A percentile compares a stretch with the other conserved stretches of the same genome.
These are phyloP conservation scores for Starmerella sirachaensis DNA, from an alignment of 805 yeast genomes.

Conservation along the genomic window DNA sequence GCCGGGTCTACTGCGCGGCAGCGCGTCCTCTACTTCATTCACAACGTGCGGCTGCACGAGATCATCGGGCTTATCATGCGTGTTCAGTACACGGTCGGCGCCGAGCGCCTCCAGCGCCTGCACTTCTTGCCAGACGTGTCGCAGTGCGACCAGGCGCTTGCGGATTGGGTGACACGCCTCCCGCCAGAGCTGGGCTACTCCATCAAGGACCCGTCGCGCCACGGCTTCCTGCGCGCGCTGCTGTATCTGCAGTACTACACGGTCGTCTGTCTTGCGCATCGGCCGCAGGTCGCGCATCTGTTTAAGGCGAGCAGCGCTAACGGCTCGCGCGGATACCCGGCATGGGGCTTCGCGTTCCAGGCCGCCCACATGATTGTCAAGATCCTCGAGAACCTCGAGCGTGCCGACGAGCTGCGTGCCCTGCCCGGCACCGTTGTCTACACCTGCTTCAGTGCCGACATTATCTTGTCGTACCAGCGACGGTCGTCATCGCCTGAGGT, in stretches of 20 bases:
- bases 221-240: constrained; percentile 45
- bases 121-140: constrained; percentile 40
- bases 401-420: constrained; percentile 38
- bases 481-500: constrained; percentile 31
- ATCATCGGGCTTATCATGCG: constrained; percentile 56
- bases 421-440: constrained; percentile 52
- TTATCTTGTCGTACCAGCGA: constrained; percentile 62
- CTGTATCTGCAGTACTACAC: constrained; percentile 62
- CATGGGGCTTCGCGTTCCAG: constrained; percentile 74
- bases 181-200: constrained; percentile 53
- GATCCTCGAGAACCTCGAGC: constrained; percentile 45
- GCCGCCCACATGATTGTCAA: constrained; percentile 66
- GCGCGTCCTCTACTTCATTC: constrained; percentile 39
- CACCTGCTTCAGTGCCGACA: constrained; percentile 49
- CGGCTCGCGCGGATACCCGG: constrained; percentile 37
- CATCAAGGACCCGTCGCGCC: constrained; percentile 37
- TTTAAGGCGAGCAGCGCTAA: constrained; percentile 8
- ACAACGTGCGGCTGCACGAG: constrained; percentile 53
- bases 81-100: constrained; percentile 59
- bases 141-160: constrained; percentile 65
- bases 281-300: constrained; percentile 41
- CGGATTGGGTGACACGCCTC: constrained; percentile 58
- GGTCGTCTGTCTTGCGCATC: constrained; percentile 55
- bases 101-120: constrained; percentile 37
- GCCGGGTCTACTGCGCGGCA: constrained; percentile 39